A percentile compares a stretch with the other conserved stretches of the same genome.
These are phyloP conservation scores for Aspergillus fischeri DNA, from an alignment of 2,329 filamentous ascomycete genomes.

Conservation along the genomic window DNA sequence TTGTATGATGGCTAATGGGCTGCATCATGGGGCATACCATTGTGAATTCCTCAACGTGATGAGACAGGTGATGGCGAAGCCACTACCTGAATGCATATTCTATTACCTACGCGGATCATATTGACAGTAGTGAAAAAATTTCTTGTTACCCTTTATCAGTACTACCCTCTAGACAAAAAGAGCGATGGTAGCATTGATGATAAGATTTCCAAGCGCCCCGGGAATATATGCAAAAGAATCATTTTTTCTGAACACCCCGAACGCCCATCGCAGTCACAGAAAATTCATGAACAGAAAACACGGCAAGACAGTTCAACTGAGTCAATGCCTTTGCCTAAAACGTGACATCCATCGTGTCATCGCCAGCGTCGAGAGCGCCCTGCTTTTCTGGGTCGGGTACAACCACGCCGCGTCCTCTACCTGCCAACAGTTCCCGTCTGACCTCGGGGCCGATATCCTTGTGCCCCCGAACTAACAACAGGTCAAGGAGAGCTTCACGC, in stretches of 20 bases:
- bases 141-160: background rate
- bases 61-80: background rate
- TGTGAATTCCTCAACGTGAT: background rate
- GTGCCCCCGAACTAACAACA: slow-evolving; percentile 81
- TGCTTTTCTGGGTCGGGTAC: slow-evolving; percentile 48
- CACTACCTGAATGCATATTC: background rate
- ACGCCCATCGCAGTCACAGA: background rate
- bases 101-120: background rate
- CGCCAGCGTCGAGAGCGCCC: slow-evolving; percentile 61
- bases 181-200: background rate
- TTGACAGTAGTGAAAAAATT: background rate
- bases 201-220: background rate
- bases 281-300: background rate
- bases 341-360: slow-evolving; percentile 85
- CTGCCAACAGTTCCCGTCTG: slow-evolving; percentile 79
- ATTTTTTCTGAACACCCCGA: background rate
- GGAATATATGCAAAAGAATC: background rate
- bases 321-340: slow-evolving; percentile 22
- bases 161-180: background rate
- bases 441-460: slow-evolving; percentile 87
- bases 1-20: background rate
- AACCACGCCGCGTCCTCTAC: slow-evolving; percentile 75
- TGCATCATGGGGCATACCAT: background rate
- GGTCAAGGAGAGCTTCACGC: slow-evolving; percentile 81
- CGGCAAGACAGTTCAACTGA: slow-evolving; percentile 6